These are phyloP conservation scores for Coemansia sp. DNA, from an alignment of 192 early-diverging fungal genomes.

Conservation along the genomic window DNA sequence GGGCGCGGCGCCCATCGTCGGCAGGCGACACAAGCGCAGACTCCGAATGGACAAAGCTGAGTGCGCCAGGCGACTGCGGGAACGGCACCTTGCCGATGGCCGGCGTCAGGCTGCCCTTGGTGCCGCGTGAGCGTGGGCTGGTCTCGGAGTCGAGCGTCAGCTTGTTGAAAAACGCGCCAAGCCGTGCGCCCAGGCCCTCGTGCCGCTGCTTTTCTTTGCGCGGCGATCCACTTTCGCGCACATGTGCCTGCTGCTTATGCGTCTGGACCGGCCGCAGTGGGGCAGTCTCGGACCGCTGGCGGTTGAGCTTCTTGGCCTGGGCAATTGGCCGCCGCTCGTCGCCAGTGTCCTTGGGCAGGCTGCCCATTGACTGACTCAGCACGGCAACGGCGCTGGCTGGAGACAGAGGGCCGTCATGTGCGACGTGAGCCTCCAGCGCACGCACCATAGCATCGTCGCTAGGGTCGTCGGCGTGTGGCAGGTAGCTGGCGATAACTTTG, in stretches of 20 bases:
- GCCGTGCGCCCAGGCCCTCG: conserved; percentile 45
- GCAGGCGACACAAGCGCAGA: conserved; percentile 1
- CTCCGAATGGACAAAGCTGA: conserved; percentile 7
- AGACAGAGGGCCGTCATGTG: neutral
- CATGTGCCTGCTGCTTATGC: conserved; percentile 15
- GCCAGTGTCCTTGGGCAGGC: conserved; percentile 15
- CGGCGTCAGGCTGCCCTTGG: conserved; percentile 16
- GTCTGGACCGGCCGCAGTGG: conserved; percentile 29
- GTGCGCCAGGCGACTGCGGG: conserved; percentile 17
- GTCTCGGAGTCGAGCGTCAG: conserved; percentile 48
- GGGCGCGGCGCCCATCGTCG: conserved; percentile 13
- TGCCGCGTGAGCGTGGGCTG: conserved; percentile 22
- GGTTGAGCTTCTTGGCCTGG: conserved; percentile 35
- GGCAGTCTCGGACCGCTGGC: conserved; percentile 53
- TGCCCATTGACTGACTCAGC: conserved; percentile 6
- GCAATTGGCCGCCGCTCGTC: conserved; percentile 12
- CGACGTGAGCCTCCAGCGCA: conserved; percentile 5
- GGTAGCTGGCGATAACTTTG: conserved; percentile 45
- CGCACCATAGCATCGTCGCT: conserved; percentile 25
- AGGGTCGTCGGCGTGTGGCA: conserved; percentile 33
- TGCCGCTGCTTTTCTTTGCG: conserved; percentile 38
- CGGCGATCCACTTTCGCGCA: conserved; percentile 26
- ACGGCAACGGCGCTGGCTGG: conserved; percentile 9
- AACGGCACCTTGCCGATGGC: conserved; percentile 18
- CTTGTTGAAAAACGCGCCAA: conserved; percentile 53